Base-by-base conservation (phyloP, 768 basidiomycete species). In the Ephemerocybe angulata region DNA sequence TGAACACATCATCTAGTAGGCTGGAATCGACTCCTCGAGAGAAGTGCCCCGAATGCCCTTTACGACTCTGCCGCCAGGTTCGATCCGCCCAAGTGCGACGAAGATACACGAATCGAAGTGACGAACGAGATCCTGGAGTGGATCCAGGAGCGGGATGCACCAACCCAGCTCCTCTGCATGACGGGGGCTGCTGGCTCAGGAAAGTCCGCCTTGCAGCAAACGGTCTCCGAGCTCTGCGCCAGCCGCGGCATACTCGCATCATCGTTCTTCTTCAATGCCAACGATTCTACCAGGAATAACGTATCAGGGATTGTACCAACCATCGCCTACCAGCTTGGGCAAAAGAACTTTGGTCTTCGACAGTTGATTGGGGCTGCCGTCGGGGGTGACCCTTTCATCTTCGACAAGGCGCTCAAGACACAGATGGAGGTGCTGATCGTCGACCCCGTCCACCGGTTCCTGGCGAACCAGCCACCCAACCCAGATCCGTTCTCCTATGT, bases 1-100 rank as follows among this genome's bases (percentile, higher is more conserved):
- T 35, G 33, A 35, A 35, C 33, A 17, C 33, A 35, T 17, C 17
- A 2, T 1, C 7, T 11, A 25, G 4, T 27, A 47, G 46, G 46
- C 4, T 47, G 46, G 46, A 12, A 47, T 8, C 1, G 10, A 27
- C 25, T 47, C 6, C 2, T 47, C 13, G 25, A 47, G 27, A 27
- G 30, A 1, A 29, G 25, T 3, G 46, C 46, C 13, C 25, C 46
- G 10, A 47, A 47, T n/a, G 46, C 46, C 27, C 46, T 47, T 7
- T 21, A 24, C 4, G 44, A 57, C 29, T 52, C 56, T 10, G 15
- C 22, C 35, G 46, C 43, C 27, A 51, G 56, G 28, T 38, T 40
- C 47, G 51, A 52, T 1, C 51, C 56, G 25, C 56, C 56, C 3
- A 42, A 47, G n/a, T 57, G 56, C 19, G 51, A 57, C 28, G 44